Conservation (phyloP, 2,329 filamentous ascomycete species). For the Diplodia corticola region DNA sequence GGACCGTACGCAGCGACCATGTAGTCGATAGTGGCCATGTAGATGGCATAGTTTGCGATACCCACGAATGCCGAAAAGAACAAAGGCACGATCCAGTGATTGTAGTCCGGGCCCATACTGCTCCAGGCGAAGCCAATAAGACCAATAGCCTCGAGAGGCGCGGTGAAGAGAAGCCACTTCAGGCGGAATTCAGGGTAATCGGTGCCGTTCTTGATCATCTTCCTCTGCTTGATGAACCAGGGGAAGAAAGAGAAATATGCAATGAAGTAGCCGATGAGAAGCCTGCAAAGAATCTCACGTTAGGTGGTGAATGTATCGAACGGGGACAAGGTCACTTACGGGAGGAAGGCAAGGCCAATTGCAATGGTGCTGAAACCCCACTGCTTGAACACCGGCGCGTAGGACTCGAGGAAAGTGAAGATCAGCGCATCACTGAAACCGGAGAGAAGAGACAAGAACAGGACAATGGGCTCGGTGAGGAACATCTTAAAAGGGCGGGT, state of each 20-base stretch:
- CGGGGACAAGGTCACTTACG: constrained; percentile 34
- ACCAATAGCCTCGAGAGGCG: constrained; percentile 63
- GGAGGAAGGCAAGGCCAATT: constrained; percentile 63
- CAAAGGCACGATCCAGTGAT: constrained; percentile 69
- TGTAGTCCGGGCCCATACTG: constrained; percentile 56
- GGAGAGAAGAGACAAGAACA: constrained; percentile 67
- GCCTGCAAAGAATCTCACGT: constrained; percentile 31
- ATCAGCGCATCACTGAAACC: constrained; percentile 75
- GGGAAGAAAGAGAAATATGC: constrained; percentile 62
- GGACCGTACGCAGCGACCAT: constrained; percentile 73
- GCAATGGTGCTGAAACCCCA: constrained; percentile 62
- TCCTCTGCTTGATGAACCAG: constrained; percentile 54
- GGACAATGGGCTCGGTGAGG: constrained; percentile 70
- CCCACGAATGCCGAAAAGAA: constrained; percentile 66
- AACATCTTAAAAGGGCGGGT: constrained; percentile 71
- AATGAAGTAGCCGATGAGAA: constrained; percentile 65
- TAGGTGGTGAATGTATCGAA: not conserved
- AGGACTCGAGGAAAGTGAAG: constrained; percentile 75
- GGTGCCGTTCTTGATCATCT: constrained; percentile 49
- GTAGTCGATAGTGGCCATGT: constrained; percentile 77
- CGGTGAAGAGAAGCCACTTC: constrained; percentile 64
- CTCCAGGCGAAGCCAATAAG: constrained; percentile 72
- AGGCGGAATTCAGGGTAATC: constrained; percentile 65
- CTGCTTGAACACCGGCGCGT: constrained; percentile 65
- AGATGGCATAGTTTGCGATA: constrained; percentile 72